These are phyloP conservation scores for Solidago caesia DNA, from an alignment of 129 eudicot species.

Conservation along the genomic window DNA sequence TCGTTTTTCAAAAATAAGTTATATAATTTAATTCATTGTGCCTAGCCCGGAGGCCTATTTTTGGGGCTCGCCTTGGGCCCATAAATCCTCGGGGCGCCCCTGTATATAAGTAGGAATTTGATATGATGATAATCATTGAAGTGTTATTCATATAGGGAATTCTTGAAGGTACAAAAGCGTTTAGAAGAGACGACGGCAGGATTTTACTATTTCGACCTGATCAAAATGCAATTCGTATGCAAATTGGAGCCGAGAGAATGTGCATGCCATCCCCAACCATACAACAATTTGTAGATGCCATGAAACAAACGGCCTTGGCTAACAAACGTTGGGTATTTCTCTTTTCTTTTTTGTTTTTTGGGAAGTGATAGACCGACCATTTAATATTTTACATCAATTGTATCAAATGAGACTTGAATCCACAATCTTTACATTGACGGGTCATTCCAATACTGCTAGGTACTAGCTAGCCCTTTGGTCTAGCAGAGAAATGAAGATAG, in stretches of 20 bases:
- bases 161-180: conserved; percentile 86
- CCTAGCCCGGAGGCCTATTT: no score
- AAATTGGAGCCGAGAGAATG: conserved; percentile 84
- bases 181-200: conserved; percentile 62
- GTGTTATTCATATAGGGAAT: conserved; percentile 45
- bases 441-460: no score
- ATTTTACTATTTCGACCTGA: conserved; percentile 73
- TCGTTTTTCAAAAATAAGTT: no score
- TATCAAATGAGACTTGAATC: no score
- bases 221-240: conserved; percentile 85
- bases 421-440: no score
- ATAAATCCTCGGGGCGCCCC: neutral
- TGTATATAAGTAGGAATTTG: no score
- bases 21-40: no score
- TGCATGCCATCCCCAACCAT: conserved; percentile 83
- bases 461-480: no score
- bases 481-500: neutral
- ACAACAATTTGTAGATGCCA: conserved; percentile 78
- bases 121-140: neutral
- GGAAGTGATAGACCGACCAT: no score
- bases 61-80: neutral
- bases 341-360: neutral
- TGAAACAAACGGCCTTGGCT: conserved; percentile 72
- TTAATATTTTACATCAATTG: no score
- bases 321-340: conserved; percentile 79